Evolutionary conservation across 805 yeast species (phyloP).

Genomic region (Candida koratica): DNA sequence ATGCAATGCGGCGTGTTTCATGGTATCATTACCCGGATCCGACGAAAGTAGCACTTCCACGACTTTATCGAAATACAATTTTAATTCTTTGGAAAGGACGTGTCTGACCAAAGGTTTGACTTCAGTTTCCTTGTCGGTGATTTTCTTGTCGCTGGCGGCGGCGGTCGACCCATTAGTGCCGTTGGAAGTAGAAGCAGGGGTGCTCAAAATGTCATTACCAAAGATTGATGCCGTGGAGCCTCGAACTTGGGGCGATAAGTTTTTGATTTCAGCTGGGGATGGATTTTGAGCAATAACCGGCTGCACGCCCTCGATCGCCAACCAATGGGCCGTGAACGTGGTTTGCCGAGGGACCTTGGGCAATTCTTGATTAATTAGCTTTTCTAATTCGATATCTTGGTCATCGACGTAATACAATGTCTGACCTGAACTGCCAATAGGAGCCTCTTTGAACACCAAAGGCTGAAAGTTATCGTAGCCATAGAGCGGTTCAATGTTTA

Average conservation of each 20-base stretch:
- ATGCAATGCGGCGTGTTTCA: constrained; percentile 76
- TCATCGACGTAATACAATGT: constrained; percentile 90
- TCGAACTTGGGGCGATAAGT: constrained; percentile 70
- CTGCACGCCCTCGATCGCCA: constrained; percentile 97
- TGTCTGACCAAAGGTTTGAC: constrained; percentile 92
- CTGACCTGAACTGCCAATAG: constrained; percentile 83
- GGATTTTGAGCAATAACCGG: constrained; percentile 98
- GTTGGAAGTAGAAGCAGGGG: constrained; percentile 17
- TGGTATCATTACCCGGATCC: constrained; percentile 50
- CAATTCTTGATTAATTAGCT: constrained; percentile 84
- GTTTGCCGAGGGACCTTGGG: constrained; percentile 94
- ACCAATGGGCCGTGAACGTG: constrained; percentile 93
- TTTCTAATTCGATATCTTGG: constrained; percentile 89
- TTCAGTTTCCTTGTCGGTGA: constrained; percentile 42
- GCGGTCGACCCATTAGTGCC: constrained; percentile 12
- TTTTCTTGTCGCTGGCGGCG: constrained; percentile 11
- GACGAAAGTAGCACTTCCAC: constrained; percentile 69
- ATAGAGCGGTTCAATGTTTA: constrained; percentile 91
- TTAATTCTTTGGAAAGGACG: constrained; percentile 89
- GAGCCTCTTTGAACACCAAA: constrained; percentile 77
- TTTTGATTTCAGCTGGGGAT: constrained; percentile 68
- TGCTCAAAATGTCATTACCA: constrained; percentile 36
- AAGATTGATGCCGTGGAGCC: constrained; percentile 65
- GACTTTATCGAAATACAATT: constrained; percentile 87
- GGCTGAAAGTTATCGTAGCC: constrained; percentile 77